Base-by-base conservation (phyloP, 148 eudicot species). In the Vaccinium vitisidaea region DNA sequence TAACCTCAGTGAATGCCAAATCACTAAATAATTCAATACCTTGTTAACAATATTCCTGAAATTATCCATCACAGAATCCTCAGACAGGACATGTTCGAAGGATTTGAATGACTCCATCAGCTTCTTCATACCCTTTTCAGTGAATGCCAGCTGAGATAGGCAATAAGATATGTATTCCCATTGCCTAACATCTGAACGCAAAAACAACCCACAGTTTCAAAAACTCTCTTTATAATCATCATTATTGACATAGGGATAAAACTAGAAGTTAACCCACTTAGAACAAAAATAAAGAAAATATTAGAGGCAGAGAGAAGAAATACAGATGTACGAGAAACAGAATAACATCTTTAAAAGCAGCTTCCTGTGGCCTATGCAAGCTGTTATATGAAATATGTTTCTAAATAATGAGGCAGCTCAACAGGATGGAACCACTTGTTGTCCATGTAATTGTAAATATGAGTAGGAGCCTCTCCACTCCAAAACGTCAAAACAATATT, bases 161-260 rank as follows among this genome's bases (percentile, higher is more conserved):
- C 99, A 97, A 84, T 94, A 97, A n/a, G 99, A 95, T 75, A 94
- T 92, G 86, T 90, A 90, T 89, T 97, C 98, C 94, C 96, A 95
- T 83, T 94, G 98, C 88, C 86, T 91, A 39, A 53, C 43, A 89
- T 97, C 99, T 97, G 98, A 89, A 88, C 21, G 53, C 82, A 61
- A 83, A 30, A 70, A 69, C 39, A 71, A 27, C 65, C 23, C 4
- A 83, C 1, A 83, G 80, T 61, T 27, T 82, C 78, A 82, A 71
- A 0, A 52, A 27, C 27, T 14, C 1, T 19, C 36, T 63, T 52
- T 48, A 25, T 53, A 70, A 27, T 8, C 36, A 14, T 27, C 21
- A 36, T n/a, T n/a, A 63, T 2, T 11, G 12, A 7, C 9, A 19
- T 13, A 15, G 21, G 53, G 53, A 32, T 54, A 48, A 0, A 46